These are phyloP conservation scores for Pseudogymnoascus sp. DNA, from an alignment of 2,329 filamentous ascomycete species.

Conservation along the genomic window DNA sequence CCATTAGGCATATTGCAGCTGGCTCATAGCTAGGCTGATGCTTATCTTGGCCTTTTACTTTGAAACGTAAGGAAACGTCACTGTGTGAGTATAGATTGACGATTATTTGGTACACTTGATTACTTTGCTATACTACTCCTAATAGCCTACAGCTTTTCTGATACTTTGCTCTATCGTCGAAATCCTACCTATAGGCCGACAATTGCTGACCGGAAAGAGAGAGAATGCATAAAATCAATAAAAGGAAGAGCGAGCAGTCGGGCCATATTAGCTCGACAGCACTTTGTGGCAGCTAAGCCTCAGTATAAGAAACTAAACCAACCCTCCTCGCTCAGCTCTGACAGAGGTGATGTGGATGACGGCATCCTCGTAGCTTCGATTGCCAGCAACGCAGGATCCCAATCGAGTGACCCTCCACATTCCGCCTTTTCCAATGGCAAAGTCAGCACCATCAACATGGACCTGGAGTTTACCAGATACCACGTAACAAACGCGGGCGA, in stretches of 20 bases:
- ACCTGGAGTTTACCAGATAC: conserved; percentile 17
- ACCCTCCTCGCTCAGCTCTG: neutral
- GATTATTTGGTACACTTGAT: neutral
- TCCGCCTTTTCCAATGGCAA: conserved; percentile 15
- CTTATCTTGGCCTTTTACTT: neutral
- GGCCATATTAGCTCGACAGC: neutral
- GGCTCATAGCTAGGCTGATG: neutral
- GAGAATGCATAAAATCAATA: neutral
- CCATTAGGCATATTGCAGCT: neutral
- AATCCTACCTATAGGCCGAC: neutral
- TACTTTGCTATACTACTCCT: neutral
- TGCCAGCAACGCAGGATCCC: neutral
- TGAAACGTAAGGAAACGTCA: neutral
- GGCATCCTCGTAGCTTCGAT: neutral
- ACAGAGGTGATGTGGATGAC: neutral
- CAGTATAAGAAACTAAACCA: neutral
- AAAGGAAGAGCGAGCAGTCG: neutral
- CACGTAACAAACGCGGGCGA: conserved; percentile 16
- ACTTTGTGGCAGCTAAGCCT: no score
- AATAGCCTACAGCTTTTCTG: neutral
- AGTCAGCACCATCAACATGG: conserved; percentile 12
- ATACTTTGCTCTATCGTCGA: neutral
- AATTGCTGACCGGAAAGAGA: neutral
- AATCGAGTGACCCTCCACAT: conserved; percentile 17
- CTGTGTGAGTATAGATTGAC: neutral